Conservation (phyloP, 129 eudicot genomes). For the Flaveria trinervia region DNA sequence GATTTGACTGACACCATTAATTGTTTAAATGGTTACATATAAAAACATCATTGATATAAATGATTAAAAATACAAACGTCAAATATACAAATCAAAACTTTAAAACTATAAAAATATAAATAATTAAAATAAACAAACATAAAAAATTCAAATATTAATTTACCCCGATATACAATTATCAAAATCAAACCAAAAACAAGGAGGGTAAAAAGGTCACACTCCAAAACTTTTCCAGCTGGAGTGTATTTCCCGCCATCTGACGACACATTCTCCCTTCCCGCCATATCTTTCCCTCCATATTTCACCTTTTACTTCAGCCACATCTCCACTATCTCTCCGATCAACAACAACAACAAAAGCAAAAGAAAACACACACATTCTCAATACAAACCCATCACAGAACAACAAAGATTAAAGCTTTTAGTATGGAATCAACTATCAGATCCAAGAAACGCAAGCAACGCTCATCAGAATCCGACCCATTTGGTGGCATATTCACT, state of each 20-base stretch:
- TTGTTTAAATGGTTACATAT: no score
- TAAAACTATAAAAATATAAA: no score
- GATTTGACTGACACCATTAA: no score
- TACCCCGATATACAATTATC: no score
- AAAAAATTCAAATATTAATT: no score
- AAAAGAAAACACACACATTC: background rate
- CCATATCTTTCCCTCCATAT: constrained; percentile 23
- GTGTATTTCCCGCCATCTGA: background rate
- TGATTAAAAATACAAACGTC: no score
- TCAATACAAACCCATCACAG: no score
- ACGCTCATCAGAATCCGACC: constrained; percentile 22
- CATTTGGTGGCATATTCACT: constrained; percentile 41
- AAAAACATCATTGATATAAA: no score
- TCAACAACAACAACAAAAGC: constrained; percentile 9
- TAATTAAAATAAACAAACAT: no score
- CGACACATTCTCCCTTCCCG: constrained; percentile 8
- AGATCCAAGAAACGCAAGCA: constrained; percentile 38
- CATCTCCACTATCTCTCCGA: background rate
- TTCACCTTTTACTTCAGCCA: background rate
- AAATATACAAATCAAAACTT: no score
- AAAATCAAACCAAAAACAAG: background rate
- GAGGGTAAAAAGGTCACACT: background rate
- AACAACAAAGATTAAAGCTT: background rate
- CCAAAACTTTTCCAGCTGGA: background rate
- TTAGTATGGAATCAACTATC: constrained; percentile 33